Base-by-base conservation (phyloP, 441 rosid species). In the Hura crepitans region DNA sequence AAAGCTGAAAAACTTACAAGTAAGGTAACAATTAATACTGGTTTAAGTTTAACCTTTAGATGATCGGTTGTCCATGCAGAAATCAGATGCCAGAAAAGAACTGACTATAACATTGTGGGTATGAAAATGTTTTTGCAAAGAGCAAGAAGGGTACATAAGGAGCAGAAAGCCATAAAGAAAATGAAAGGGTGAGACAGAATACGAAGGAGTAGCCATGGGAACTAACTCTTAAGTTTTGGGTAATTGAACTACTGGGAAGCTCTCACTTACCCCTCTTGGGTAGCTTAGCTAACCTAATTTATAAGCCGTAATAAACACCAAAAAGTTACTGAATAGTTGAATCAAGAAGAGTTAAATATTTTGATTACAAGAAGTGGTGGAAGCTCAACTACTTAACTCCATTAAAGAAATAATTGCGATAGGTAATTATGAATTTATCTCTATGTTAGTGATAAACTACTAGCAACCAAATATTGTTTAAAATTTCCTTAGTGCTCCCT, bases 1-100 rank as follows among this genome's bases (percentile, higher is more conserved):
- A n/a, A n/a, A n/a, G n/a, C n/a, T n/a, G n/a, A n/a, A n/a, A n/a
- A n/a, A n/a, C n/a, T n/a, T n/a, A n/a, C n/a, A n/a, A n/a, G n/a
- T n/a, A n/a, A n/a, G n/a, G n/a, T n/a, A n/a, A n/a, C n/a, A n/a
- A n/a, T n/a, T n/a, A n/a, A n/a, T n/a, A n/a, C n/a, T n/a, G n/a
- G n/a, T n/a, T n/a, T n/a, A n/a, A n/a, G 28, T 63, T 25, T 54
- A n/a, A 71, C 74, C 74, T 63, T 39, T 12, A 27, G 23, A 13
- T 18, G 74, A 62, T 11, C 18, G 53, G 62, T 62, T 43, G 42
- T 3, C 7, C 42, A 37, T 4, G 74, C 74, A 71, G 31, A 53
- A 62, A 27, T 43, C 12, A 6, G 63, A 54, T 10, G 74, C 9
- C 15, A 54, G 22, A 3, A 71, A 30, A 54, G 74, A 71, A 27